Conservation (phyloP, 345 rosid species). For the Populus nigra region DNA sequence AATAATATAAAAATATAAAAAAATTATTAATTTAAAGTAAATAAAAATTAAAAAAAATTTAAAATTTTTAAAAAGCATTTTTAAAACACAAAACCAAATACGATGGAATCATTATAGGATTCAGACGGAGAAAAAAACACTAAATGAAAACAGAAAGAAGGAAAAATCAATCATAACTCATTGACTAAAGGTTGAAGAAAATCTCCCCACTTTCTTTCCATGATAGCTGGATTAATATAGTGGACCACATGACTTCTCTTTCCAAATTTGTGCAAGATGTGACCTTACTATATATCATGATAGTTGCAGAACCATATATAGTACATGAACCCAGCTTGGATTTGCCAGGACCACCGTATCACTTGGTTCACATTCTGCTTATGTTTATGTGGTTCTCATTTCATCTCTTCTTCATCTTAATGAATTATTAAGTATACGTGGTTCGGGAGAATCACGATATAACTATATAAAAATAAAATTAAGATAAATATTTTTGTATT, state of each 20-base stretch:
- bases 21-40: too few species aligned
- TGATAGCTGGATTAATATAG: conserved; percentile 5
- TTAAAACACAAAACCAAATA: too few species aligned
- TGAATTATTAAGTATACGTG: background rate
- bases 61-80: too few species aligned
- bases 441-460: too few species aligned
- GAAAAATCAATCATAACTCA: background rate
- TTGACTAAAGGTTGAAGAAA: background rate
- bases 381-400: conserved; percentile 21
- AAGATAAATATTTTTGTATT: too few species aligned
- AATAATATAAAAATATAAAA: rapidly evolving
- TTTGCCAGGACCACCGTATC: conserved; percentile 30
- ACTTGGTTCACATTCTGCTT: conserved; percentile 32
- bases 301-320: conserved; percentile 13
- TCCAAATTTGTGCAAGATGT: conserved; percentile 44
- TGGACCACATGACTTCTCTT: conserved; percentile 30
- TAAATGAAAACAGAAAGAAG: background rate
- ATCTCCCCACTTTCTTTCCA: background rate
- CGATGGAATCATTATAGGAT: too few species aligned
- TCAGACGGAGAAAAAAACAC: background rate
- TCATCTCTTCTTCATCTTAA: background rate
- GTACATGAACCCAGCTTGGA: conserved; percentile 17
- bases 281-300: conserved; percentile 35
- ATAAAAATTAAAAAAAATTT: too few species aligned
- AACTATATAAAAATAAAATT: too few species aligned